These are phyloP conservation scores for Populus hybrid DNA, from an alignment of 441 rosid genomes.

Conservation along the genomic window DNA sequence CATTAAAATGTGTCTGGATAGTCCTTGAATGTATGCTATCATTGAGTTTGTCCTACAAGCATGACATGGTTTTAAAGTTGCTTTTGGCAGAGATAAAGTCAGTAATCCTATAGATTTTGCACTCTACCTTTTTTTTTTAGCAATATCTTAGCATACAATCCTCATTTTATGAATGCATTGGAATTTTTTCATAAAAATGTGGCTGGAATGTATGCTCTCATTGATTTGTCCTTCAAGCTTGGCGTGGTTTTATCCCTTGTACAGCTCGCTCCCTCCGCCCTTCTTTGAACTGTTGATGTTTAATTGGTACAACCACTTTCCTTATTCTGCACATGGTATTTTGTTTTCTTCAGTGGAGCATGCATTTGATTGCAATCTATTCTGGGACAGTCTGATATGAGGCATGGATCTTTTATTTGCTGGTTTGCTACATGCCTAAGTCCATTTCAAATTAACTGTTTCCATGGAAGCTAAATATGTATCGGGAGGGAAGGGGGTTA, in stretches of 20 bases:
- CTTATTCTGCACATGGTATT: neutral
- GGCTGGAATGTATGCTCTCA: neutral
- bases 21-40: slow-evolving; percentile 7
- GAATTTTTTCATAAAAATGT: too few species aligned
- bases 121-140: neutral
- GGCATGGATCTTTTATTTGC: neutral
- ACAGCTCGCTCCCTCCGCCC: neutral
- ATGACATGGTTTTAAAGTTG: neutral
- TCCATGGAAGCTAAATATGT: neutral
- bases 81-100: neutral
- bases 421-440: neutral
- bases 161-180: neutral
- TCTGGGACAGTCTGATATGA: neutral
- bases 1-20: slow-evolving; percentile 10
- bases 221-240: neutral
- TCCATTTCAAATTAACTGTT: neutral
- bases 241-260: neutral
- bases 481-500: neutral
- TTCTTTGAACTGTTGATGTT: neutral
- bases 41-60: neutral
- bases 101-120: neutral
- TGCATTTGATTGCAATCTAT: neutral
- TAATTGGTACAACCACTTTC: neutral
- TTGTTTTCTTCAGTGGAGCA: neutral
- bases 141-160: neutral